Evolutionary conservation across 257 asterid species (phyloP).

Genomic region (Solanum ahanhuiri): DNA sequence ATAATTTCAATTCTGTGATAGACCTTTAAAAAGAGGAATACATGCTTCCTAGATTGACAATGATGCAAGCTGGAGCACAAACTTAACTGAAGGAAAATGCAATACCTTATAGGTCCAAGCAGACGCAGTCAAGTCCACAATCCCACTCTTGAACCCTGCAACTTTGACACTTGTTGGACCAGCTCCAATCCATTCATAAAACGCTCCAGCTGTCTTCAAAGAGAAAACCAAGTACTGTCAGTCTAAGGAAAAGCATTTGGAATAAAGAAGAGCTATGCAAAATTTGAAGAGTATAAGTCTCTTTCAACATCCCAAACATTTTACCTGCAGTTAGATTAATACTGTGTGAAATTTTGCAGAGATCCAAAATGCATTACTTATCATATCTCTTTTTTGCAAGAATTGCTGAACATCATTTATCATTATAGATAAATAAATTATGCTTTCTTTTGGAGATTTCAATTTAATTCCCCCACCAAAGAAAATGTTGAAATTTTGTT

Average conservation of each 20-base stretch:
- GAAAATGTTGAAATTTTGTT: background rate
- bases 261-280: background rate
- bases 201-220: conserved; percentile 77
- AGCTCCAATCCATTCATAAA: conserved; percentile 81
- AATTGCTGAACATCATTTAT: background rate
- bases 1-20: background rate
- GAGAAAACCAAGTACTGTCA: background rate
- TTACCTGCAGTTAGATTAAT: background rate
- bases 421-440: background rate
- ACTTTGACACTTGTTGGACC: conserved; percentile 71
- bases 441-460: background rate
- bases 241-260: background rate
- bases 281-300: background rate
- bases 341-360: background rate
- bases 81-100: background rate
- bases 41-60: background rate
- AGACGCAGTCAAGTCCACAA: conserved; percentile 49
- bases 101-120: conserved; percentile 72
- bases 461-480: background rate
- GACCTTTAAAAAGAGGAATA: background rate
- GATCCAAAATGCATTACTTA: background rate
- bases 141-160: conserved; percentile 54
- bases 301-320: background rate
- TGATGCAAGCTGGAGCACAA: background rate
- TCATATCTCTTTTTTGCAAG: background rate